Evolutionary conservation across 306 rosid species (phyloP).

Genomic region (Quercus dentata): DNA sequence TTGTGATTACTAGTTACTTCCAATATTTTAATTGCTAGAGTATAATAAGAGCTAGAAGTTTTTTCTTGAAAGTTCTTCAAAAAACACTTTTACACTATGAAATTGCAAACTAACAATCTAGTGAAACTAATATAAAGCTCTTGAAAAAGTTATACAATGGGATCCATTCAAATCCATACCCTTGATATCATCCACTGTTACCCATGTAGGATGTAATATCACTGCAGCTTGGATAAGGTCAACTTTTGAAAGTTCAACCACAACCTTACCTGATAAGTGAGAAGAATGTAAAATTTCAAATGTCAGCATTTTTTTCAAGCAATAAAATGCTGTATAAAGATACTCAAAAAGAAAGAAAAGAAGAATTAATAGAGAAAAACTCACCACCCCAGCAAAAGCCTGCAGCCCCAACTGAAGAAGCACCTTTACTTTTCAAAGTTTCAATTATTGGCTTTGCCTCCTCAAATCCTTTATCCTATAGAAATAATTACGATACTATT

Average conservation of each 20-base stretch:
- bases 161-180: conserved; percentile 19
- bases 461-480: conserved; percentile 58
- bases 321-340: not conserved
- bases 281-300: not conserved
- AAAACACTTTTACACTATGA: not conserved
- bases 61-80: not conserved
- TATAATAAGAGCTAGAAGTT: not conserved
- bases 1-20: not conserved
- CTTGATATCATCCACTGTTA: conserved; percentile 61
- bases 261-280: conserved; percentile 58
- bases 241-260: conserved; percentile 53
- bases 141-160: not conserved
- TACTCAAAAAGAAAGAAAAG: not conserved
- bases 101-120: not conserved
- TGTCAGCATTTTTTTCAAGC: not conserved
- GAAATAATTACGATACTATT: not conserved
- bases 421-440: conserved; percentile 52
- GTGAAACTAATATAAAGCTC: not conserved
- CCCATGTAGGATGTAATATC: conserved; percentile 61
- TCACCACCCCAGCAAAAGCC: conserved; percentile 86
- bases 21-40: not conserved
- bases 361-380: conserved; percentile 7
- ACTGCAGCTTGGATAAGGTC: conserved; percentile 54
- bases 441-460: conserved; percentile 46
- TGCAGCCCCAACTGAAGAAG: conserved; percentile 60